phyloP scores from a whole-genome alignment of 768 basidiomycete species.

The Mrakia gelida region DNA sequence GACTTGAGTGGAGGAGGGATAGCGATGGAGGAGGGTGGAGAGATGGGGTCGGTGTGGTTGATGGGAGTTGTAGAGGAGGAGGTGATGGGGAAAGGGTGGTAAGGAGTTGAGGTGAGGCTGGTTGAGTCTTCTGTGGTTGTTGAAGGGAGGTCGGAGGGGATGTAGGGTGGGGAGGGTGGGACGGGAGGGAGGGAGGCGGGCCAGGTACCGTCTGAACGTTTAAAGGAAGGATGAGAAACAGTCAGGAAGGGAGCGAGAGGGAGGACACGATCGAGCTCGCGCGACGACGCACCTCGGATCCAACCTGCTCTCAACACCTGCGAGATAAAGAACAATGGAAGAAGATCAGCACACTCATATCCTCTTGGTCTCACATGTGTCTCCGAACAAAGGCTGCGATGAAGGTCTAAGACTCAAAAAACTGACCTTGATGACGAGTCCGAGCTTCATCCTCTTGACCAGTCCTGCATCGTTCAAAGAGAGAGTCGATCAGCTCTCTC shows the following conservation, averaged over 20 bases:
- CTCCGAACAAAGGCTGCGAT: neutral
- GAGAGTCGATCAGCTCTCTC: neutral
- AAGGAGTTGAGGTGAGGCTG: neutral
- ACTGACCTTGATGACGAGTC: constrained; percentile 13
- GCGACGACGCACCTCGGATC: constrained; percentile 6
- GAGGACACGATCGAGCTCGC: too few species aligned
- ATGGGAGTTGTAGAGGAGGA: neutral
- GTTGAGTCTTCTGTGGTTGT: too few species aligned
- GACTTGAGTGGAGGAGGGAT: neutral
- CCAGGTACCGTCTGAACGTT: neutral
- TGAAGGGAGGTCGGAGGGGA: neutral
- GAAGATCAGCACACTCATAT: neutral
- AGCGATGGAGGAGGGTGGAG: neutral
- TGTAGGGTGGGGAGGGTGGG: neutral
- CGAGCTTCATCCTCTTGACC: constrained; percentile 11
- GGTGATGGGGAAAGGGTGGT: neutral
- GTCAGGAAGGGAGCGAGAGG: neutral
- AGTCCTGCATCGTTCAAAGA: neutral
- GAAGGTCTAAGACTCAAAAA: neutral
- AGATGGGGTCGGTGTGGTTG: neutral
- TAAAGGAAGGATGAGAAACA: neutral
- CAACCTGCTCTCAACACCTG: neutral
- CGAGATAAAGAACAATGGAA: neutral
- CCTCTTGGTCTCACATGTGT: too few species aligned
- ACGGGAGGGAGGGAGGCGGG: neutral